phyloP scores from a whole-genome alignment of 2,329 filamentous ascomycete species.

The Metarhizium guizhouense region DNA sequence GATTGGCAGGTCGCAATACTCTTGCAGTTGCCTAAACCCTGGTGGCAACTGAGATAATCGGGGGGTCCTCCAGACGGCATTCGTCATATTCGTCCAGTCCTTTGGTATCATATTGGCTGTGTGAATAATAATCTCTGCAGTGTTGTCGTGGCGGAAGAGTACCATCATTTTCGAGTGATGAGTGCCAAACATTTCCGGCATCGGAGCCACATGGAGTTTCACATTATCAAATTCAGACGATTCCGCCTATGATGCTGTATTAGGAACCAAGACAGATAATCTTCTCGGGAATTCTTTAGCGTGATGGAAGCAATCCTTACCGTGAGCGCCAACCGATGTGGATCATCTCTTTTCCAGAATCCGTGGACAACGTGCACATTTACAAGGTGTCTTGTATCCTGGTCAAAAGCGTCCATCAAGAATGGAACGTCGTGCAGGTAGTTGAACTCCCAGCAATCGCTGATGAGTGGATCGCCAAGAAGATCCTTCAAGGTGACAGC shows the following conservation, averaged over 20 bases:
- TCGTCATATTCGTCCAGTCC: conserved; percentile 84
- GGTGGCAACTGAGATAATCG: conserved; percentile 43
- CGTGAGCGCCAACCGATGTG: conserved; percentile 45
- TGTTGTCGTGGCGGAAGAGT: conserved; percentile 68
- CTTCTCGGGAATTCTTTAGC: not conserved
- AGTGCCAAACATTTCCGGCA: conserved; percentile 79
- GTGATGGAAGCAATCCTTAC: conserved; percentile 28
- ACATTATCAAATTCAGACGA: conserved; percentile 58
- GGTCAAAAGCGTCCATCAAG: conserved; percentile 44
- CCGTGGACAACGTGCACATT: conserved; percentile 50
- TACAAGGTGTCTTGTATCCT: conserved; percentile 38
- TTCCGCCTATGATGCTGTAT: conserved; percentile 5
- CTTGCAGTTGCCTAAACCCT: not conserved
- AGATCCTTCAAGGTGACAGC: conserved; percentile 58
- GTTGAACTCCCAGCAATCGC: conserved; percentile 64
- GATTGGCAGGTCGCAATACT: conserved; percentile 8
- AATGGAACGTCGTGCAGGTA: conserved; percentile 53
- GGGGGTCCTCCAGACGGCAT: conserved; percentile 74
- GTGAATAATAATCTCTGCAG: conserved; percentile 72
- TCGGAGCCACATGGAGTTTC: conserved; percentile 61
- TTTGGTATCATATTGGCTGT: conserved; percentile 86
- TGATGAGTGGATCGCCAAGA: conserved; percentile 65
- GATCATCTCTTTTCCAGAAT: conserved; percentile 59
- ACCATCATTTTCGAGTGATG: conserved; percentile 85
- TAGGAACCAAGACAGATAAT: not conserved